These are phyloP conservation scores for Fragaria nilgerrensis DNA, from an alignment of 306 rosid genomes.

Conservation along the genomic window DNA sequence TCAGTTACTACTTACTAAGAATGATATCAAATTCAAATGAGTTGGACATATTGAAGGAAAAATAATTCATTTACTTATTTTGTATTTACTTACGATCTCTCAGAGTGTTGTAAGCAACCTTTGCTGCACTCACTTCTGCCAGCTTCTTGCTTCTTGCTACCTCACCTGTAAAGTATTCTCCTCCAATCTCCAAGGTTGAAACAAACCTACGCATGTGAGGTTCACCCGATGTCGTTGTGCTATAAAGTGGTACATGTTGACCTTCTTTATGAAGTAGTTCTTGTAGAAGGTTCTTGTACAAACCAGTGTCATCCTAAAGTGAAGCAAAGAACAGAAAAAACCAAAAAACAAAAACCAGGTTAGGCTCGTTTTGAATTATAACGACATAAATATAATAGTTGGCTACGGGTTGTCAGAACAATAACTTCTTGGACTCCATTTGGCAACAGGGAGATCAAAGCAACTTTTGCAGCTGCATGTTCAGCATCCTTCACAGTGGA, in stretches of 20 bases:
- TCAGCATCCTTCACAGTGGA: conserved; percentile 79
- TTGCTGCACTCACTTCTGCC: conserved; percentile 82
- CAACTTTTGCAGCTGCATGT: conserved; percentile 79
- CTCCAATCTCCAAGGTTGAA: conserved; percentile 62
- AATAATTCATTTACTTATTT: not conserved
- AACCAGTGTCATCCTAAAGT: conserved; percentile 42
- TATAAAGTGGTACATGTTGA: conserved; percentile 46
- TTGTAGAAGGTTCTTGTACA: conserved; percentile 86
- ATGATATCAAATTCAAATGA: not conserved
- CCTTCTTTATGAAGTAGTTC: conserved; percentile 68
- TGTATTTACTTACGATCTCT: conserved; percentile 39
- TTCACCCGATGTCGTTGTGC: conserved; percentile 49
- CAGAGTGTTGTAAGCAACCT: conserved; percentile 60
- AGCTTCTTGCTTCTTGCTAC: conserved; percentile 64
- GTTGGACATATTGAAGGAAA: not conserved
- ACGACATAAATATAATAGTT: conserved; percentile 10
- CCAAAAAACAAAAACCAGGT: not conserved
- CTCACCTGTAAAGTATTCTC: conserved; percentile 53
- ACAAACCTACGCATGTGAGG: conserved; percentile 57
- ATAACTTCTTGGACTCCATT: conserved; percentile 59
- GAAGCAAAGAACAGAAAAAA: not conserved
- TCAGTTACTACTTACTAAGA: not conserved
- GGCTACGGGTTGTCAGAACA: conserved; percentile 25
- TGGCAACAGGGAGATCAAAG: conserved; percentile 52
- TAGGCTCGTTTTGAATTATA: not conserved